Base-by-base conservation (phyloP, 495 filamentous ascomycete species). In the Talaromyces ruber region DNA sequence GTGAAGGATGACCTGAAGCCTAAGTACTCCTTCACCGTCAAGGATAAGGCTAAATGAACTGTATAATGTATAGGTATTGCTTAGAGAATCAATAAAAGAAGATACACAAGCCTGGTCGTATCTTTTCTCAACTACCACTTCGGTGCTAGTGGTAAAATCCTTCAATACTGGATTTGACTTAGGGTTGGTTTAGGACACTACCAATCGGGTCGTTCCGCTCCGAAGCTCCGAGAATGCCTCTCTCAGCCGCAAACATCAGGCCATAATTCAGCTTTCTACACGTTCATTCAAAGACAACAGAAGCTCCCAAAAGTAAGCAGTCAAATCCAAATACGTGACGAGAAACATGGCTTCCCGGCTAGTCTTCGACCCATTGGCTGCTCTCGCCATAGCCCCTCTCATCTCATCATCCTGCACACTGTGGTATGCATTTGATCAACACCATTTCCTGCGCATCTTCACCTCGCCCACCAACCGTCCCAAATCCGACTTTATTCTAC, bases 401-500 rank as follows among this genome's bases (percentile, higher is more conserved):
- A 56, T 77, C 60, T 71, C 72, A n/a, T 76, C 75, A 55, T 77
- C 74, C 1, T 71, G 64, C 55, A 73, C 72, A 3, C 67, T 79
- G 22, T 68, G 65, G 37, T 71, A 67, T 61, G 70, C 75, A 8
- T 61, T 64, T 5, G 67, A 74, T 60, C 71, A 75, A 60, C 70
- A 68, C 54, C 60, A 73, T 26, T 71, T 72, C 61, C 68, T 70
- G 63, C 59, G 51, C 30, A 63, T 63, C 53, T 67, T 63, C 37
- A 54, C 60, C 11, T 32, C 29, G 11, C 62, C 60, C 1, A 18
- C 21, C 8, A 60, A 64, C 43, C 65, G 64, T 16, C 29, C 56
- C 9, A 55, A 67, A 21, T 61, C 65, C n/a, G 60, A 67, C 28
- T 28, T 39, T 14, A 24, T 70, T 22, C 65, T 71, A 1, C 64